Conservation (phyloP, 306 rosid genomes). For the Rosa persica region DNA sequence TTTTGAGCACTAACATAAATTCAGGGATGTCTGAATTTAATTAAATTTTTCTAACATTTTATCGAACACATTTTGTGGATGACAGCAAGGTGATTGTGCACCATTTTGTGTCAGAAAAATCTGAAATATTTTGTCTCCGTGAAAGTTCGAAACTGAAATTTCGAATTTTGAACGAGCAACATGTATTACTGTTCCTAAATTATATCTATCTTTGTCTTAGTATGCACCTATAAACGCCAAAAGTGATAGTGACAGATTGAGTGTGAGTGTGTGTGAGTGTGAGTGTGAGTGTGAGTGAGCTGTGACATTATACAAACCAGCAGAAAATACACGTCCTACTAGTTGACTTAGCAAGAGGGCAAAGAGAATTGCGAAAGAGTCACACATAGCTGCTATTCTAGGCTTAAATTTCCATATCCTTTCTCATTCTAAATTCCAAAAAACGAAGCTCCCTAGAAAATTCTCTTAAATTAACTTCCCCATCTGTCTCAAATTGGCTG, state of each 20-base stretch:
- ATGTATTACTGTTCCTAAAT: background rate
- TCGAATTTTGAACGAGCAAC: background rate
- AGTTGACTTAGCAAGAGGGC: background rate
- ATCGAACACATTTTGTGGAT: too few species aligned
- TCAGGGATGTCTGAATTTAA: too few species aligned
- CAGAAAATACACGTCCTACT: background rate
- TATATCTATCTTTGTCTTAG: background rate
- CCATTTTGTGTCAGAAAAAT: too few species aligned
- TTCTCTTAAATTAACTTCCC: background rate
- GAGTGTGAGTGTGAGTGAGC: background rate
- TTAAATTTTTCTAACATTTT: too few species aligned
- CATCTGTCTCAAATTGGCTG: background rate
- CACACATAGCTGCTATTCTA: background rate
- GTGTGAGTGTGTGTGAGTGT: too few species aligned
- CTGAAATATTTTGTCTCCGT: background rate
- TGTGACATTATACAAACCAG: background rate
- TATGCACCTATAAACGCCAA: background rate
- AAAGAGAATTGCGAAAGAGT: background rate
- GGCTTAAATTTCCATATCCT: background rate
- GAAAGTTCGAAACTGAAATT: background rate
- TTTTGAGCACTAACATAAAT: background rate
- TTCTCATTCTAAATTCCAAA: conserved; percentile 4
- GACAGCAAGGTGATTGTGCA: too few species aligned
- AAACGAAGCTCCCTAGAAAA: conserved; percentile 15
- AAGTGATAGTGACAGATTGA: background rate